A percentile compares a stretch with the other conserved stretches of the same genome.
These are phyloP conservation scores for Candida ortonii DNA, from an alignment of 805 yeast species.

Conservation along the genomic window DNA sequence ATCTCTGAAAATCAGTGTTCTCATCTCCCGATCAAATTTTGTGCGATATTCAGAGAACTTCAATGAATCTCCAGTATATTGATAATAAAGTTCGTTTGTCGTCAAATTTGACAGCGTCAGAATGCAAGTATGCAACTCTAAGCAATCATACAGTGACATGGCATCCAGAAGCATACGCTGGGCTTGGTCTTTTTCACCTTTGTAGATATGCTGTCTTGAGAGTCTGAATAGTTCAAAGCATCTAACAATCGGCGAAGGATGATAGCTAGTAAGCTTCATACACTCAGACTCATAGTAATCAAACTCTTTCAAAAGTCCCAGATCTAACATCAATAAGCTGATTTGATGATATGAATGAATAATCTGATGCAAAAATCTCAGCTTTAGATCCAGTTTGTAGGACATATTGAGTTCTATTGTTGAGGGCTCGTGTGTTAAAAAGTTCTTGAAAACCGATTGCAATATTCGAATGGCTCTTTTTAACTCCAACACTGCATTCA, in stretches of 20 bases:
- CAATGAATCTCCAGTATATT: neutral
- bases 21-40: constrained; percentile 2
- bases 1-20: constrained; percentile 3
- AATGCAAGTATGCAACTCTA: constrained; percentile 9
- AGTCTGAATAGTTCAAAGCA: constrained; percentile 19
- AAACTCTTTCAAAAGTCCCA: constrained; percentile 61
- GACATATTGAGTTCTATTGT: constrained; percentile 20
- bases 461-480: constrained; percentile 51
- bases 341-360: constrained; percentile 39
- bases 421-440: constrained; percentile 17
- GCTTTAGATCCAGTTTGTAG: constrained; percentile 28
- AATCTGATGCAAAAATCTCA: constrained; percentile 35
- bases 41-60: constrained; percentile 1
- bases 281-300: constrained; percentile 53
- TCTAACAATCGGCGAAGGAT: constrained; percentile 27
- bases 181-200: constrained; percentile 8
- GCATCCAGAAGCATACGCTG: constrained; percentile 5
- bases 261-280: constrained; percentile 34
- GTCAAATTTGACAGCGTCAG: constrained; percentile 5
- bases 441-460: constrained; percentile 50
- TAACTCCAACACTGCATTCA: constrained; percentile 37
- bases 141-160: neutral
- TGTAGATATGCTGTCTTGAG: constrained; percentile 24
- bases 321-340: constrained; percentile 38
- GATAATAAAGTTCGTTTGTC: constrained; percentile 11